These are phyloP conservation scores for Eurotiales sp. DNA, from an alignment of 2,329 filamentous ascomycete genomes.

Conservation along the genomic window DNA sequence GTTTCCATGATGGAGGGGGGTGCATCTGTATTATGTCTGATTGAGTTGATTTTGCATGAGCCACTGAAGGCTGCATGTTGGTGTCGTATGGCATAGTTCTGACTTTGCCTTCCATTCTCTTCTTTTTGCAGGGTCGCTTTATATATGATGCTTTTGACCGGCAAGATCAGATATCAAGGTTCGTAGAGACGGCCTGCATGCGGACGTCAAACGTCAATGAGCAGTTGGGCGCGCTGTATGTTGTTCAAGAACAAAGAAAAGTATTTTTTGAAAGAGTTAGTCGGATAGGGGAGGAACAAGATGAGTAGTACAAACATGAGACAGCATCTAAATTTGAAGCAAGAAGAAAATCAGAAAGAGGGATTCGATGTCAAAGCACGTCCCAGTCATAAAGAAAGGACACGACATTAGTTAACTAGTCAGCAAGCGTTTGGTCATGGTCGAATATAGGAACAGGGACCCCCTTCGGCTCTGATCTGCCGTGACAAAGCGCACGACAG, in stretches of 20 bases:
- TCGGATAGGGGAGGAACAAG: not conserved
- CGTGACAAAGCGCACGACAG: not conserved
- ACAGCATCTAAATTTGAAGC: constrained; percentile 9
- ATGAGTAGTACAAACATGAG: not conserved
- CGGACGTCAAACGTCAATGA: not conserved
- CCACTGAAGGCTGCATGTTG: constrained; percentile 12
- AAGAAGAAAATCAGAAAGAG: not conserved
- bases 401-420: not conserved
- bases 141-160: not conserved
- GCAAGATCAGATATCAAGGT: not conserved
- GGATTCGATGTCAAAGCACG: constrained; percentile 10
- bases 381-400: not conserved
- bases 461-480: constrained; percentile 8
- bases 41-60: constrained; percentile 26
- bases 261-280: not conserved
- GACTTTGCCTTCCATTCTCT: not conserved
- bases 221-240: not conserved
- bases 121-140: not conserved
- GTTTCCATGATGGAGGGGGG: constrained; percentile 28
- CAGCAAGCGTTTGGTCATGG: constrained; percentile 4
- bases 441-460: constrained; percentile 2
- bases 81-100: not conserved
- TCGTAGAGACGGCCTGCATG: not conserved
- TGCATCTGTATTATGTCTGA: constrained; percentile 25
- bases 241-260: not conserved